Base-by-base conservation (phyloP, 108 stramenopile genomes). In the Conticribra guillardii region DNA sequence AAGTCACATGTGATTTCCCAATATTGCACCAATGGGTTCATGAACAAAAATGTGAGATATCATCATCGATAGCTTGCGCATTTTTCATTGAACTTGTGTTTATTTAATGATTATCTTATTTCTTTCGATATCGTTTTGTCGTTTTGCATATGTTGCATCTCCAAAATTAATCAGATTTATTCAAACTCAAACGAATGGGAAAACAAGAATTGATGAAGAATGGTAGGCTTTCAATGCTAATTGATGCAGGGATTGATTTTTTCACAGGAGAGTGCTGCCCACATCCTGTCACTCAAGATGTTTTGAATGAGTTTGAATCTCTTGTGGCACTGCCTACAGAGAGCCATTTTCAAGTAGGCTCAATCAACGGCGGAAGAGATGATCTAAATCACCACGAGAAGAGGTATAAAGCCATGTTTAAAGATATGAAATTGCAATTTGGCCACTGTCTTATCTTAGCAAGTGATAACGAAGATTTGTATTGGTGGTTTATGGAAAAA, bases 251-350 rank as follows among this genome's bases (percentile, higher is more conserved):
- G 4, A 47, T 70, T 53, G 76, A 78, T 48, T 71, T 78, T 30
- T 78, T 70, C 32, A 65, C 69, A 19, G 69, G 67, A 70, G 76
- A 78, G 34, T 78, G 67, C 47, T 65, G 58, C n/a, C 76, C 76
- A 4, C 21, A 31, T 30, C 24, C 37, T 0, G 31, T 60, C 0
- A 54, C 19, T 22, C 18, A 67, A 66, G 48, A 23, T 31, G 48
- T 45, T 15, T 22, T 70, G 24, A 53, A 48, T 19, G 52, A 52
- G 24, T 70, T 70, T 19, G 63, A 64, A 15, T 44, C 48, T 15
- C 48, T 47, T 7, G 57, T 56, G 57, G 54, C 76, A 17, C 45
- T 55, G 18, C 64, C 67, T 34, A 0, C 29, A 52, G 74, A 75
- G n/a, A n/a, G n/a, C n/a, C n/a, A n/a, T n/a, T n/a, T n/a, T n/a